Base-by-base conservation (phyloP, 1,284 basidiomycete species). In the Rhodotorula sp. region DNA sequence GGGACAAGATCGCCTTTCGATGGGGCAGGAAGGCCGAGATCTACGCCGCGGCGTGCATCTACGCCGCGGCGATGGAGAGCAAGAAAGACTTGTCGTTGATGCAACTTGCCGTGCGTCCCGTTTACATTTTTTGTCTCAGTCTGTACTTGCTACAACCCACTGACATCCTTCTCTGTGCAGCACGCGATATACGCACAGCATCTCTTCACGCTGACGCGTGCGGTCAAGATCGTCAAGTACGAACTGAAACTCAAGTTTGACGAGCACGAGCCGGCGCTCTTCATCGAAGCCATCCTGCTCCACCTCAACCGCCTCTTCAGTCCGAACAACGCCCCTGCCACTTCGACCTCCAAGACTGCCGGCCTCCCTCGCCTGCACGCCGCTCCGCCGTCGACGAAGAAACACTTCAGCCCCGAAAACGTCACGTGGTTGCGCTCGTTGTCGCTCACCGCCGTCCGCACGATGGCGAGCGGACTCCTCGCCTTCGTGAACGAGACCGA, bases 391-490 rank as follows among this genome's bases (percentile, higher is more conserved):
- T 29, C 44, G 45, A 60, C 42, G 26, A 66, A 58, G 64, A 64
- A 55, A 44, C 26, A 49, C 5, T 75, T 75, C 78, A 18, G 79
- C 85, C 57, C 82, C 84, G 5, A 69, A 71, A 51, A 75, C 82
- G 46, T 80, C 86, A 37, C 64, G 80, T 54, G 79, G 83, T 54
- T 76, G 81, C 70, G 80, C 87, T 57, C 62, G 79, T 78, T 72
- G 76, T 81, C 22, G 78, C 87, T 53, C 81, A 81, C 62, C 75
- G 42, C 82, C 60, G 85, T 86, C 49, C 79, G 84, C 56, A 83
- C 82, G 62, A 88, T 85, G 18, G 87, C 89, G 33, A 80, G 81
- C 18, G 84, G 85, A 14, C 83, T 91, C 33, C 84, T 86, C 64
- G 80, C 82, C 45, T 81, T 88, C 53, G 77, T 88, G 54, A 78